Conservation (phyloP, 179 eudicot genomes). For the Drosera spatulata region DNA sequence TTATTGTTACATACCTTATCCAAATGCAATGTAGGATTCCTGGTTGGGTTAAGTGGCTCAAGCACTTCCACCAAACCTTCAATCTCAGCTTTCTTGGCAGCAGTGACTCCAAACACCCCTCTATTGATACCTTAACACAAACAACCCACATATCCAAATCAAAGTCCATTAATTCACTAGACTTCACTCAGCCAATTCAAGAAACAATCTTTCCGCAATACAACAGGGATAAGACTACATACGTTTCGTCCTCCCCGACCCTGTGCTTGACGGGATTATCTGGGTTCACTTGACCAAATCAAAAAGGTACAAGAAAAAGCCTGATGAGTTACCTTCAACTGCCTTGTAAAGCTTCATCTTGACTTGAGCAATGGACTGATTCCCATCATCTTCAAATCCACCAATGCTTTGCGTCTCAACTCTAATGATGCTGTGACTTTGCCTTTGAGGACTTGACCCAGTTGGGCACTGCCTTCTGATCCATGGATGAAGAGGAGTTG, state of each 20-base stretch:
- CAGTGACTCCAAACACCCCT: slow-evolving; percentile 80
- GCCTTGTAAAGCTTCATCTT: slow-evolving; percentile 40
- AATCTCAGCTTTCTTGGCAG: slow-evolving; percentile 57
- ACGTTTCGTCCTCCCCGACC: no score
- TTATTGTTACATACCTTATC: slow-evolving; percentile 40
- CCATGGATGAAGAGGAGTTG: slow-evolving; percentile 10
- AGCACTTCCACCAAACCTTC: slow-evolving; percentile 45
- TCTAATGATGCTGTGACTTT: slow-evolving; percentile 15
- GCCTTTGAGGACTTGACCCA: slow-evolving; percentile 12
- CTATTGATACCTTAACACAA: slow-evolving; percentile 40
- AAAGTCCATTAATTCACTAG: no score
- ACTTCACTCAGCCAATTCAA: no score
- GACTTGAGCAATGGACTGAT: slow-evolving; percentile 22
- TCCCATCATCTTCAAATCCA: slow-evolving; percentile 16
- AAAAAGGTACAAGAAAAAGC: not conserved
- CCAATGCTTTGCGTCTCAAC: slow-evolving; percentile 31
- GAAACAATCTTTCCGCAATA: no score
- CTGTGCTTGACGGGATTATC: no score
- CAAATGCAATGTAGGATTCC: slow-evolving; percentile 45
- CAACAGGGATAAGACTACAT: no score
- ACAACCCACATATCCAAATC: no score
- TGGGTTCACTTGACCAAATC: not conserved
- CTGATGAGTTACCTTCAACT: slow-evolving; percentile 38
- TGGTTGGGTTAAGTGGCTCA: slow-evolving; percentile 66
- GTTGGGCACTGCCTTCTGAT: slow-evolving; percentile 12